Base-by-base conservation (phyloP, 192 early-diverging fungal species). In the Coemansia sp. region DNA sequence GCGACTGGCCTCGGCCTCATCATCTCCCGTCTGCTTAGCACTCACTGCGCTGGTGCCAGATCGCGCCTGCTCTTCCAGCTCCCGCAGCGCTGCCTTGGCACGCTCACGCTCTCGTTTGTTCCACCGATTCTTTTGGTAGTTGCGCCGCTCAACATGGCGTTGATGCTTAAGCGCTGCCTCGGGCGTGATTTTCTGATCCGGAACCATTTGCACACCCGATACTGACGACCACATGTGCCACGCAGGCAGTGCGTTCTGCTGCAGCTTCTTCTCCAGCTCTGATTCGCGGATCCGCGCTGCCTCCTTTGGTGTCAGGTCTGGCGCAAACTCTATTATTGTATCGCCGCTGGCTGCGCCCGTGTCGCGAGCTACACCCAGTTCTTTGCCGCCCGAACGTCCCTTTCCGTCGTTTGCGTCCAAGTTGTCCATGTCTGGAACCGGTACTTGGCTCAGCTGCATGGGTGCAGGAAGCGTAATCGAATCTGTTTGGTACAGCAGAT, bases 161-260 rank as follows among this genome's bases (percentile, higher is more conserved):
- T 41, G 50, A 41, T 81, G 79, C 26, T 47, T 57, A 1, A 69
- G 23, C 16, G 35, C 49, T 5, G 79, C 79, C 49, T 72, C 79
- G 23, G 56, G 25, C 1, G 70, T 67, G 50, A 81, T 81, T 70
- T 66, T 75, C 21, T 67, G 57, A 41, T 67, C 75, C 1, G 50
- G 47, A 4, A 77, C 80, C 71, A 77, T 82, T 56, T 82, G 74
- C 41, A 80, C 69, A 17, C 85, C 85, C 7, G 89, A 89, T 0
- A 92, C 87, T 1, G 90, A 90, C 59, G 86, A 87, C 61, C 87
- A 88, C 26, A 85, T 85, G 68, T 92, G 91, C 91, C 91, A 92
- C 25, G 86, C 84, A 16, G 91, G 91, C 38, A 92, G 75, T 19
- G 87, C 89, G 61, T 92, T 92, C 68, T 91, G 89, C 47, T 85